A percentile compares a stretch with the other conserved stretches of the same genome.
Conservation (phyloP, 768 basidiomycete genomes). For the Lentinula sp. region DNA sequence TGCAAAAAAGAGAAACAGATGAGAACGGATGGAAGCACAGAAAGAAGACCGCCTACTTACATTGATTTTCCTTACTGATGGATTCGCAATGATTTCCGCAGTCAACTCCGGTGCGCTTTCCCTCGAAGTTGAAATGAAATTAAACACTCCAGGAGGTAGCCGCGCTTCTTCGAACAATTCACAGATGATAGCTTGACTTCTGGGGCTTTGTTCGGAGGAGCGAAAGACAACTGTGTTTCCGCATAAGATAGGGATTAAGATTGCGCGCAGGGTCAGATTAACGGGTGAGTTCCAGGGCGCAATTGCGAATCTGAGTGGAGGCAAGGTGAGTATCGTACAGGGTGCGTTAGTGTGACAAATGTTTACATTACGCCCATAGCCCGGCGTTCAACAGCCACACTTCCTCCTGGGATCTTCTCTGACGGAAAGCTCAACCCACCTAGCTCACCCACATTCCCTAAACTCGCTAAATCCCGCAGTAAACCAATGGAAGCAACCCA, state of each 20-base stretch:
- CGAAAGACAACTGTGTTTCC: constrained; percentile 54
- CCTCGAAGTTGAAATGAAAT: constrained; percentile 5
- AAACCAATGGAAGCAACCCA: constrained; percentile 13
- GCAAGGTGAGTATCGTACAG: not conserved
- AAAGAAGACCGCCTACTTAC: constrained; percentile 23
- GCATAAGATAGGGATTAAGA: constrained; percentile 41
- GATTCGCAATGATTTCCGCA: constrained; percentile 50
- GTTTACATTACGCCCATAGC: constrained; percentile 50
- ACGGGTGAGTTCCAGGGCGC: constrained; percentile 54
- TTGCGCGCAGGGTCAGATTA: constrained; percentile 35
- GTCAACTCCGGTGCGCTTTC: constrained; percentile 20
- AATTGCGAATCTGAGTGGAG: constrained; percentile 35
- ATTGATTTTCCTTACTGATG: constrained; percentile 45
- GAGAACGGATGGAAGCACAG: too few species aligned
- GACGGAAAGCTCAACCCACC: constrained; percentile 40
- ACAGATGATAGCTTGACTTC: constrained; percentile 36
- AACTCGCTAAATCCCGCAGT: constrained; percentile 26
- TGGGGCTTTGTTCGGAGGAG: constrained; percentile 44
- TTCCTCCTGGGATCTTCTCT: constrained; percentile 31
- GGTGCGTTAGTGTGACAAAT: not conserved
- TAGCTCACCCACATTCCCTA: constrained; percentile 24
- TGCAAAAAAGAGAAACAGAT: not conserved
- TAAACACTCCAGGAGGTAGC: constrained; percentile 45
- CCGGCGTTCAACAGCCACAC: constrained; percentile 36
- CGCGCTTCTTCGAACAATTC: constrained; percentile 53